Evolutionary conservation across 441 rosid genomes (phyloP), one percentile per base, ranked within the genome.

Genomic region (Erodium trifolium): DNA sequence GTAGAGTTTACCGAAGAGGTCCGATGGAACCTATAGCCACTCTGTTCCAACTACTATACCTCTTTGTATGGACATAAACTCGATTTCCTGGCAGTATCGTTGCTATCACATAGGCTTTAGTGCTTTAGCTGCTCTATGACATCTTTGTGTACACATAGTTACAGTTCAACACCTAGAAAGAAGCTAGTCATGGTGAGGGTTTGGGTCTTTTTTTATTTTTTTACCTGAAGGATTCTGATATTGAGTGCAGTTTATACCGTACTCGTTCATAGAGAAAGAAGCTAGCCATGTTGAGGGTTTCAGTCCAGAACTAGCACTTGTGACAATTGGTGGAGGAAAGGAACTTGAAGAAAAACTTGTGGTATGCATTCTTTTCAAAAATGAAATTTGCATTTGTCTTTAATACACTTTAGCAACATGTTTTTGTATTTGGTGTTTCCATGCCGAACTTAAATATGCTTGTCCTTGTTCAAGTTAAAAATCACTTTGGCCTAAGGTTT

Each of bases 281-380:
- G 95, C 96, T 81, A 88, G 93, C 77, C 95, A 89, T 51, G 89
- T 89, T 16, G 98, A 93, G 74, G 98, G 97, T 7, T 93, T 93
- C 75, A 91, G 95, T 77, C 97, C 97, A 1, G 97, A 91, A 65
- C 76, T 93, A 71, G 96, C 98, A 13, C 78, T 93, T 27, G 96
- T 93, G 16, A 91, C 97, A 6, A 78, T 93, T 65, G 94, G 95
- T 35, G 98, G 96, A 12, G 96, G 97, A 11, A 89, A 91, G 71
- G 95, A 91, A 65, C 92, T 93, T 14, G 93, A 89, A 79, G 97
- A 93, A 83, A 91, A 91, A 82, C 98, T 93, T 78, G 97, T 91
- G 95, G 97, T 91, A 82, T 67, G 67, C 71, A 70, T 71, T 19
- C 76, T 70, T 14, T 45, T 65, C 17, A 60, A 43, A 67, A 49